These are phyloP conservation scores for Suillus cothurnatus DNA, from an alignment of 768 basidiomycete species.

Conservation along the genomic window DNA sequence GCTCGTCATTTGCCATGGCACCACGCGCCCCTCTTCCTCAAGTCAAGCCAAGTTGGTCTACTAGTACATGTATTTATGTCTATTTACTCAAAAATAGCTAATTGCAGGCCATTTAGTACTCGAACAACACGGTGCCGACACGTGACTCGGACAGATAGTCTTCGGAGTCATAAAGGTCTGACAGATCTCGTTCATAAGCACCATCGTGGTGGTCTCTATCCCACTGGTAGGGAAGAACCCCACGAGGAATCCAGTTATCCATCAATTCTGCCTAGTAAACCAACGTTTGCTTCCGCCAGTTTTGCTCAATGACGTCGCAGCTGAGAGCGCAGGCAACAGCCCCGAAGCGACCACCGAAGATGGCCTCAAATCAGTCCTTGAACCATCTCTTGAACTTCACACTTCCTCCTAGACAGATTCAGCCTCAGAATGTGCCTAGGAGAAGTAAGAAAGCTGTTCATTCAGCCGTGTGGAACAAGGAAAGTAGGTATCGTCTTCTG, in stretches of 20 bases:
- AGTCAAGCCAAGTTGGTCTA: too few relatives aligned
- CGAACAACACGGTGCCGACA: slow-evolving; percentile 20
- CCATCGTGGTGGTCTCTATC: slow-evolving; percentile 34
- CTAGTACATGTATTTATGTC: too few relatives aligned
- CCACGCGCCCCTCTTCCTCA: too few relatives aligned
- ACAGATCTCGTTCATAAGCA: not conserved
- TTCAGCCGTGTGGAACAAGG: slow-evolving; percentile 83
- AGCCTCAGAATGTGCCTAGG: slow-evolving; percentile 62
- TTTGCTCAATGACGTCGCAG: slow-evolving; percentile 24
- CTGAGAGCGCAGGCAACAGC: slow-evolving; percentile 36
- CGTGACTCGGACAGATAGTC: slow-evolving; percentile 23
- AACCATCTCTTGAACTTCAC: slow-evolving; percentile 95
- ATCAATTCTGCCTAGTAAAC: not conserved
- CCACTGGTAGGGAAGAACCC: slow-evolving; percentile 54
- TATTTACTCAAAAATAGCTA: too few relatives aligned
- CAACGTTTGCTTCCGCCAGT: slow-evolving; percentile 18
- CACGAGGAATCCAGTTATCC: slow-evolving; percentile 19
- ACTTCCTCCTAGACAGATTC: slow-evolving; percentile 81
- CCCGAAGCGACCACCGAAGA: slow-evolving; percentile 67
- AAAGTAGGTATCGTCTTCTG: slow-evolving; percentile 64
- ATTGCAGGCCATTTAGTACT: too few relatives aligned
- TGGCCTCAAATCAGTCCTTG: slow-evolving; percentile 62
- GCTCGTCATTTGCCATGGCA: not conserved
- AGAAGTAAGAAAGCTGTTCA: slow-evolving; percentile 72
- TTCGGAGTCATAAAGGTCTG: slow-evolving; percentile 22